Evolutionary conservation across 257 asterid species (phyloP).

Genomic region (Nicotiana benthamiana): DNA sequence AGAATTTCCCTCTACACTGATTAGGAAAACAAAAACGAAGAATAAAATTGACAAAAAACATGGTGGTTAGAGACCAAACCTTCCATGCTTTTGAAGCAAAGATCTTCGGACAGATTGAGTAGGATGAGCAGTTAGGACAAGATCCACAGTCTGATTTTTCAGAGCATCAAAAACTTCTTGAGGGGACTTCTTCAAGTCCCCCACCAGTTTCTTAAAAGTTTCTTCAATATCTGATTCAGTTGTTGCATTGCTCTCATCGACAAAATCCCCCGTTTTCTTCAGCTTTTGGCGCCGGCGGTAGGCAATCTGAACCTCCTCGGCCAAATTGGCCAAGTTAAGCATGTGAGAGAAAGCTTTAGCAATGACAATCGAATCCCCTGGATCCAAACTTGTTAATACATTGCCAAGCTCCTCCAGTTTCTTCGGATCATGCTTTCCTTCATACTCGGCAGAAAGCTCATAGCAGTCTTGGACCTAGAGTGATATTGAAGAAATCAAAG

Average conservation of each 20-base stretch:
- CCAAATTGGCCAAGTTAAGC: conserved; percentile 49
- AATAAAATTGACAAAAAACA: neutral
- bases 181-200: conserved; percentile 35
- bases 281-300: conserved; percentile 32
- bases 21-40: neutral
- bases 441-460: conserved; percentile 44
- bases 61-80: conserved; percentile 17
- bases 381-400: conserved; percentile 35
- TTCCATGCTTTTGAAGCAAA: conserved; percentile 43
- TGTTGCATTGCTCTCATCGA: conserved; percentile 34
- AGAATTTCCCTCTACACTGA: neutral
- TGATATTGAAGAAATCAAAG: neutral
- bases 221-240: conserved; percentile 51
- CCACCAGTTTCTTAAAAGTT: conserved; percentile 35
- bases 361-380: conserved; percentile 44
- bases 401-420: conserved; percentile 43
- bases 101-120: conserved; percentile 45
- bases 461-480: conserved; percentile 42
- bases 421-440: conserved; percentile 27
- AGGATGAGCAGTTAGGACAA: conserved; percentile 47
- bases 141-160: conserved; percentile 45
- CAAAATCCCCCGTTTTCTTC: conserved; percentile 41
- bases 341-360: conserved; percentile 48
- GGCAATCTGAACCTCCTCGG: conserved; percentile 51
- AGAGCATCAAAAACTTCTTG: conserved; percentile 44